Percentiles rank a stretch among this genome's conserved stretches.
These are phyloP conservation scores for Globisporangium canariense DNA, from an alignment of 352 stramenopile species.

Conservation along the genomic window DNA sequence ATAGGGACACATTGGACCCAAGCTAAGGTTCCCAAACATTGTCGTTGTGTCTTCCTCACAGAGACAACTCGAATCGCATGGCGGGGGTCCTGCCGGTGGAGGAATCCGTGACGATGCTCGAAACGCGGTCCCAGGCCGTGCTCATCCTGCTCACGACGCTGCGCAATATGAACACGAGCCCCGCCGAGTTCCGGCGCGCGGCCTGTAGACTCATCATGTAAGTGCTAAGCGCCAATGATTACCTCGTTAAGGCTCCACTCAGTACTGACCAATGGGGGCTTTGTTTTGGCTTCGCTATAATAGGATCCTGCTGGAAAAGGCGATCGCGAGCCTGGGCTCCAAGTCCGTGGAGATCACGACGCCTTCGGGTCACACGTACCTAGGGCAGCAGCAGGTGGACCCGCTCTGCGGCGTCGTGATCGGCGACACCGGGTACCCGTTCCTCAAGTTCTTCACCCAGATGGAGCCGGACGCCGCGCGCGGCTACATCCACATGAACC, in stretches of 20 bases:
- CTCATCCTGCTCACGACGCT: slow-evolving; percentile 47
- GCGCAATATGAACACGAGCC: slow-evolving; percentile 28
- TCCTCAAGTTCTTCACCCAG: slow-evolving; percentile 47
- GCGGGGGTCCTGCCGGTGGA: slow-evolving; percentile 13
- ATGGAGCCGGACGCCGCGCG: slow-evolving; percentile 38
- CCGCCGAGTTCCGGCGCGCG: slow-evolving; percentile 32
- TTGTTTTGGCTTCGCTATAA: neutral
- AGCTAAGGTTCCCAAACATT: slow-evolving; percentile 18
- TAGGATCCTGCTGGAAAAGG: slow-evolving; percentile 60
- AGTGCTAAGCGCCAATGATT: neutral
- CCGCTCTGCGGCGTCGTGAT: slow-evolving; percentile 40
- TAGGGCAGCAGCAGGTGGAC: slow-evolving; percentile 22
- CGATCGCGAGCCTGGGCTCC: slow-evolving; percentile 29
- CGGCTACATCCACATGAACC: slow-evolving; percentile 33
- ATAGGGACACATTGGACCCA: too few species aligned
- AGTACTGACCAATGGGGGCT: neutral
- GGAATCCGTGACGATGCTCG: slow-evolving; percentile 34
- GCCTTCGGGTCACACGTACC: slow-evolving; percentile 27
- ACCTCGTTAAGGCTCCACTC: neutral
- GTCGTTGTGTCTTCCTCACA: neutral
- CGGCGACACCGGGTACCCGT: slow-evolving; percentile 34
- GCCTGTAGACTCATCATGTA: slow-evolving; percentile 49
- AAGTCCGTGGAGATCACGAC: slow-evolving; percentile 32
- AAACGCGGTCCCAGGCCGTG: slow-evolving; percentile 41
- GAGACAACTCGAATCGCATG: slow-evolving; percentile 26